These are phyloP conservation scores for Pisolithus albus DNA, from an alignment of 768 basidiomycete genomes.

Conservation along the genomic window DNA sequence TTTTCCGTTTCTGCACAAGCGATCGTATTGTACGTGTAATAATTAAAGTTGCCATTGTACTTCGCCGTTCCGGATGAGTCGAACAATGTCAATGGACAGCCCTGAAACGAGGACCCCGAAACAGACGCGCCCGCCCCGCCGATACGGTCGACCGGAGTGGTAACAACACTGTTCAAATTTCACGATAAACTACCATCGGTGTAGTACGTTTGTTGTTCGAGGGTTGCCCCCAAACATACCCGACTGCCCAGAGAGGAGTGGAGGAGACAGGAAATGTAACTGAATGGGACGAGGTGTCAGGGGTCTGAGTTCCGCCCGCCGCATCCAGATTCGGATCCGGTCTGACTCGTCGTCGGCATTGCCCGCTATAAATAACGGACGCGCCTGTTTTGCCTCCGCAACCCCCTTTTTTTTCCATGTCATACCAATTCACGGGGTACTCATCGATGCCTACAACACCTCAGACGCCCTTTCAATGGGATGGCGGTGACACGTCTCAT, in stretches of 20 bases:
- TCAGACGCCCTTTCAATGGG: constrained; percentile 34
- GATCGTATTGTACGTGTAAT: constrained; percentile 6
- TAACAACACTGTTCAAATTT: no score
- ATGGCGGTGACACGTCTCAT: constrained; percentile 32
- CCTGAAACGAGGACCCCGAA: constrained; percentile 2
- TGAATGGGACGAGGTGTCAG: neutral
- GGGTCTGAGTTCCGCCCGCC: constrained; percentile 8
- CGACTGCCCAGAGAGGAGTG: no score
- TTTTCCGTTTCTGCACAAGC: neutral
- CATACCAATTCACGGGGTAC: constrained; percentile 43
- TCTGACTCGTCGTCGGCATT: no score
- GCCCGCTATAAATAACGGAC: constrained; percentile 29
- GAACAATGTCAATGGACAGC: constrained; percentile 6
- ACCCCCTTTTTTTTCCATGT: constrained; percentile 36
- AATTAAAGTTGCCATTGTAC: constrained; percentile 2
- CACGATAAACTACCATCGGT: no score
- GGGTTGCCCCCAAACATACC: no score
- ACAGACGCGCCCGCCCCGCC: neutral
- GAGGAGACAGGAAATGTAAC: no score
- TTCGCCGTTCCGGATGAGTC: constrained; percentile 3
- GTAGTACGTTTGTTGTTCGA: no score
- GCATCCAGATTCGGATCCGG: constrained; percentile 15
- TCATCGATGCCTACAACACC: constrained; percentile 46
- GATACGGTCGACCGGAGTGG: no score
- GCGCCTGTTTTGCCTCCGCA: constrained; percentile 11